phyloP scores from a whole-genome alignment of 2,329 filamentous ascomycete genomes.

The Fusarium lateritium region DNA sequence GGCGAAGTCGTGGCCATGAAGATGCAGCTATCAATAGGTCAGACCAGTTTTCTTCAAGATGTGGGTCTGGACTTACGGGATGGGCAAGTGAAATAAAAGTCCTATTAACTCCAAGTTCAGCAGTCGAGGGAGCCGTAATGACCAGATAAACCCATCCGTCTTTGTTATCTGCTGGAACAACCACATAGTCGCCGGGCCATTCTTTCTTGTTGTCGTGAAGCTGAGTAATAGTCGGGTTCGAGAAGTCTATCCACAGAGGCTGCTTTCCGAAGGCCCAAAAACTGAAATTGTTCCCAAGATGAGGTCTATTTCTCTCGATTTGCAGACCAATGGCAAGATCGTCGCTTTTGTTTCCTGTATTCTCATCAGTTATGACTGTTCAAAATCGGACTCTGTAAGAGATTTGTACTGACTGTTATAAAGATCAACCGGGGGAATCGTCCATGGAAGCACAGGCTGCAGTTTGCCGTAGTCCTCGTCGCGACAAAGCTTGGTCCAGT shows the following conservation, averaged over 20 bases:
- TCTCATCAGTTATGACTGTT: too few species aligned
- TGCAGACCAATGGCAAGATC: too few species aligned
- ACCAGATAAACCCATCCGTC: conserved; percentile 32
- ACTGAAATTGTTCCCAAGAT: too few species aligned
- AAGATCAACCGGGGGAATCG: neutral
- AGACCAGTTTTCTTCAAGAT: rapidly evolving
- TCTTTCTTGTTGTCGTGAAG: neutral
- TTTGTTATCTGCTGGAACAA: neutral
- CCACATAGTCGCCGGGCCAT: conserved; percentile 2
- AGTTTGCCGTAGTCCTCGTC: too few species aligned
- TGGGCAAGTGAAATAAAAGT: conserved; percentile 17
- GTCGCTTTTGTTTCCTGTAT: too few species aligned
- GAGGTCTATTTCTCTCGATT: too few species aligned
- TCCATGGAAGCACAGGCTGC: neutral
- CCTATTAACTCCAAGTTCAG: neutral
- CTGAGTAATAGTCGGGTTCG: neutral
- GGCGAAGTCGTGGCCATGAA: conserved; percentile 32
- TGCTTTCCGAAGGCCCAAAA: too few species aligned
- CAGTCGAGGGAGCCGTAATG: conserved; percentile 18
- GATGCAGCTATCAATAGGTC: neutral
- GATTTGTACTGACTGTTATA: too few species aligned
- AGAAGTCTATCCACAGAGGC: too few species aligned
- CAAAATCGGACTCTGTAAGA: neutral
- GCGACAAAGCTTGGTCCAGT: neutral
- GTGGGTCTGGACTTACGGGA: conserved; percentile 3